phyloP scores from a whole-genome alignment of 768 basidiomycete genomes.

The Mrakia gelida region DNA sequence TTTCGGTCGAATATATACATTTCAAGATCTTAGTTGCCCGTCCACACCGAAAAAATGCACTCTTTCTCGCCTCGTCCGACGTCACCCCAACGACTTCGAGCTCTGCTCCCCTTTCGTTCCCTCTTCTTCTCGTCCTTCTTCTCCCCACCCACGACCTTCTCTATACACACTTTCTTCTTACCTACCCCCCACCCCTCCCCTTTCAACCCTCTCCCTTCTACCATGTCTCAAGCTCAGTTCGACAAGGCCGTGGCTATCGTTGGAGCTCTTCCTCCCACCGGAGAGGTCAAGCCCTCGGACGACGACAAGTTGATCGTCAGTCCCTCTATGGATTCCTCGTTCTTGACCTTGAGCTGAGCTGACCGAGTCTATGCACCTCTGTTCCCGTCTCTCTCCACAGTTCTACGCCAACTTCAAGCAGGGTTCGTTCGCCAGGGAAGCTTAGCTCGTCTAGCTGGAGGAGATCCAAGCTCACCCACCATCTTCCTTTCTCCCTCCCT shows the following conservation, averaged over 20 bases:
- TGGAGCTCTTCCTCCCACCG: conserved; percentile 64
- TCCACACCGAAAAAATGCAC: too few species aligned
- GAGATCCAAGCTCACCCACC: neutral
- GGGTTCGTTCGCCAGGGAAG: conserved; percentile 50
- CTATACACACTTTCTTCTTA: neutral
- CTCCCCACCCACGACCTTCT: neutral
- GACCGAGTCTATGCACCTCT: too few species aligned
- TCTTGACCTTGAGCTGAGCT: too few species aligned
- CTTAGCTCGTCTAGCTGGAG: neutral
- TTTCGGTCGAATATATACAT: too few species aligned
- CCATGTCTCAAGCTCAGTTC: conserved; percentile 39
- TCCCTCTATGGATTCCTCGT: conserved; percentile 22
- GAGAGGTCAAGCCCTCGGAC: conserved; percentile 66
- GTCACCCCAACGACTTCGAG: too few species aligned
- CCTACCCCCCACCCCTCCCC: neutral
- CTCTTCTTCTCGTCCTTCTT: neutral
- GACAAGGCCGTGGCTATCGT: conserved; percentile 66
- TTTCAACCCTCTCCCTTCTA: neutral
- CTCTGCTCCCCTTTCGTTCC: neutral
- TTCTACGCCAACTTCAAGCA: conserved; percentile 96
- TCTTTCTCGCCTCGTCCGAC: too few species aligned
- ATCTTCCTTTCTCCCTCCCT: neutral
- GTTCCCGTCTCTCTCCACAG: conserved; percentile 48
- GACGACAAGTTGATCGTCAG: conserved; percentile 77
- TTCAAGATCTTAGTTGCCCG: too few species aligned